These are phyloP conservation scores for Aureobasidium sp. DNA, from an alignment of 2,329 filamentous ascomycete species.

Conservation along the genomic window DNA sequence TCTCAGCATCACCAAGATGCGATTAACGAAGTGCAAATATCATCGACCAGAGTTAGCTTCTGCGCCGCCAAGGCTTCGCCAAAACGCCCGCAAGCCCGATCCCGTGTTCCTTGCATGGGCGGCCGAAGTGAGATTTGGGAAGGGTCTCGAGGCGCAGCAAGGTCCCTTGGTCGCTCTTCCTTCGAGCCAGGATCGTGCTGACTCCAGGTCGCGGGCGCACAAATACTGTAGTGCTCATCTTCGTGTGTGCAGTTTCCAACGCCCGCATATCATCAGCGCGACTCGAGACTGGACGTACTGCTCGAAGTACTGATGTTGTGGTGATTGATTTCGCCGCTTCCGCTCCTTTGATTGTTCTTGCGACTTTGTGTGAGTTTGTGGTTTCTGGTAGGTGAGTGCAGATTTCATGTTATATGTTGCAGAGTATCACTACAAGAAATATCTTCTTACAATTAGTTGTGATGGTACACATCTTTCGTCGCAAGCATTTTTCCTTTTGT, in stretches of 20 bases:
- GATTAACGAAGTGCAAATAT: too few species aligned
- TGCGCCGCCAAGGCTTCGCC: neutral
- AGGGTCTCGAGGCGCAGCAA: neutral
- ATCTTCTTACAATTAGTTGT: neutral
- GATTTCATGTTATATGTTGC: neutral
- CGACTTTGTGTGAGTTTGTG: neutral
- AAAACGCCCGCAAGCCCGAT: neutral
- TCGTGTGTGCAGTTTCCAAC: neutral
- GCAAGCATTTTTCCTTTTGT: neutral
- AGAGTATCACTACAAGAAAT: too few species aligned
- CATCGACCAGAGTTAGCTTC: neutral
- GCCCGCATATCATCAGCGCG: neutral
- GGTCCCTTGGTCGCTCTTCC: neutral
- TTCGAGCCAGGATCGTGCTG: neutral
- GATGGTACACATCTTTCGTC: neutral
- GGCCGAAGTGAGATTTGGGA: neutral
- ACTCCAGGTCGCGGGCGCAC: neutral
- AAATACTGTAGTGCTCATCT: slow-evolving; percentile 1
- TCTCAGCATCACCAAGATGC: too few species aligned
- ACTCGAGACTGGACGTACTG: neutral
- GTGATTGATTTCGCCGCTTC: neutral
- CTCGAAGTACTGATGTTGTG: neutral
- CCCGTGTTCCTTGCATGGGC: neutral
- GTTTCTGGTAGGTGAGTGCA: neutral
- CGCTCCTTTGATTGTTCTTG: neutral